Evolutionary conservation across 306 rosid species (phyloP).

Genomic region (Sicyos edulis): DNA sequence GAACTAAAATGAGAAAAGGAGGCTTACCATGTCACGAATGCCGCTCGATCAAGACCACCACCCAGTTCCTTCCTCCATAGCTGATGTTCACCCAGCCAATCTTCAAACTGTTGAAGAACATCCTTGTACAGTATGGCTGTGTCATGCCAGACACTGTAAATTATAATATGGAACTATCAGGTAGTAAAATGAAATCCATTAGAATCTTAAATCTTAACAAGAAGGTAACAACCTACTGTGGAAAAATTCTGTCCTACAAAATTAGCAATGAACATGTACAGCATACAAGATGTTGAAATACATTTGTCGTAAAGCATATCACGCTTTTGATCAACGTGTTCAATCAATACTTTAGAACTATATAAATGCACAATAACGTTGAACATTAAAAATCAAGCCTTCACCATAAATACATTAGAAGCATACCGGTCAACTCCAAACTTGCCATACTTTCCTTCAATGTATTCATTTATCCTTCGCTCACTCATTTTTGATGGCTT

Average conservation of each 20-base stretch:
- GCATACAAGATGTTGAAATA: too few relatives aligned
- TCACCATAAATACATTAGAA: conserved; percentile 15
- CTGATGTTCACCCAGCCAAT: conserved; percentile 59
- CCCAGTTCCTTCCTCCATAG: conserved; percentile 49
- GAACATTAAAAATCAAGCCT: conserved; percentile 15
- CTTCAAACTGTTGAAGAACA: conserved; percentile 73
- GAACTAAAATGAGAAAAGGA: conserved; percentile 18
- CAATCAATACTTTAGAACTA: too few relatives aligned
- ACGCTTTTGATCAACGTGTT: too few relatives aligned
- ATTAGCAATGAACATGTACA: background rate
- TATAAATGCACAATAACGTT: conserved; percentile 21
- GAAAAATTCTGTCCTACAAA: background rate
- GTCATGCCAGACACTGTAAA: conserved; percentile 91
- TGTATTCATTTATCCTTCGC: conserved; percentile 61
- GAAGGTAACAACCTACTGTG: background rate
- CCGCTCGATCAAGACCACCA: conserved; percentile 54
- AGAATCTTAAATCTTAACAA: background rate
- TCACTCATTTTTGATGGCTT: conserved; percentile 75
- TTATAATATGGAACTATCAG: conserved; percentile 4
- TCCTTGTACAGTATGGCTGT: conserved; percentile 73
- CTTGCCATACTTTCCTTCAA: conserved; percentile 87
- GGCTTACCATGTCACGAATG: conserved; percentile 77
- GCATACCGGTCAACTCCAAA: conserved; percentile 83
- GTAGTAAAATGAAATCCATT: background rate
- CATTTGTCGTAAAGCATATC: too few relatives aligned